Conservation (phyloP, 306 rosid genomes). For the Hippophae gyantsensis region DNA sequence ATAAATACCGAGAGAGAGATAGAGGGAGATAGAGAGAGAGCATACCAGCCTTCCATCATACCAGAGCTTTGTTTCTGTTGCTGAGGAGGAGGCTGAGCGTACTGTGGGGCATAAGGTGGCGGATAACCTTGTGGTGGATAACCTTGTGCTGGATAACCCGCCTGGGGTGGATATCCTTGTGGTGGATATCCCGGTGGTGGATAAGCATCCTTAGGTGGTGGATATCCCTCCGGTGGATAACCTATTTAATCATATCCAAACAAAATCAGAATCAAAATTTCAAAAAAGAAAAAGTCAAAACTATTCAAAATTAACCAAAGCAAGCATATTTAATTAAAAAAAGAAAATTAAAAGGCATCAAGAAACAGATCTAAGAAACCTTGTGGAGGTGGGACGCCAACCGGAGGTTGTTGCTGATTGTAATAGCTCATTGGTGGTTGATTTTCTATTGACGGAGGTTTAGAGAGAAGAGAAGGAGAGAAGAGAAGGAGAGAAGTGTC, state of each 20-base stretch:
- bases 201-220: conserved; percentile 49
- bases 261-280: not conserved
- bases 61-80: conserved; percentile 30
- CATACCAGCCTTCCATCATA: conserved; percentile 72
- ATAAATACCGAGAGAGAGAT: not conserved
- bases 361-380: conserved; percentile 18
- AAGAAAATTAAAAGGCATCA: not conserved
- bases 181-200: conserved; percentile 56
- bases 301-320: not conserved
- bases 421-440: conserved; percentile 54
- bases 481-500: too few relatives aligned
- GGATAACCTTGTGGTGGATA: conserved; percentile 43
- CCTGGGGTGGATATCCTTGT: conserved; percentile 46
- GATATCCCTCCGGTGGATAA: conserved; percentile 72
- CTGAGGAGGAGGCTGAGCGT: conserved; percentile 62
- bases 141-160: conserved; percentile 38
- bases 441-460: not conserved
- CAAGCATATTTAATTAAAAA: conserved; percentile 2
- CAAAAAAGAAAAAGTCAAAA: not conserved
- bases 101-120: conserved; percentile 64
- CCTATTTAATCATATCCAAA: conserved; percentile 27
- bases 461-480: too few relatives aligned
- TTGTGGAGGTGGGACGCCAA: conserved; percentile 89
- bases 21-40: conserved; percentile 1
- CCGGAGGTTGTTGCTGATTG: conserved; percentile 83